Base-by-base conservation (phyloP, 768 basidiomycete species). In the Suillus sp. region DNA sequence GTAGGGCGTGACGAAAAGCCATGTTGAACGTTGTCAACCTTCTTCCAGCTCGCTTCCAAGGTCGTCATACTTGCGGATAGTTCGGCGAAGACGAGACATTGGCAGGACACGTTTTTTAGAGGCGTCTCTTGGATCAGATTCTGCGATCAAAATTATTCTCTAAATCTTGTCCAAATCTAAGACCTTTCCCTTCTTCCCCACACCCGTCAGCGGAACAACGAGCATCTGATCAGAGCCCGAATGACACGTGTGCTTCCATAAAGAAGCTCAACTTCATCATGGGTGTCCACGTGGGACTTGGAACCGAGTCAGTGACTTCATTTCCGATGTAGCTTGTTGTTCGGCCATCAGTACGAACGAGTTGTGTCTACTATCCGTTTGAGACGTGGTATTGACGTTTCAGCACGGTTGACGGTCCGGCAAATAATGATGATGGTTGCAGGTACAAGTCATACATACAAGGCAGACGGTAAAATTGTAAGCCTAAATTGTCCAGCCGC, bases 401-500 rank as follows among this genome's bases (percentile, higher is more conserved):
- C 51, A 34, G 18, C 11, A 54, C 65, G 53, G 65, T 53, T 22
- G 7, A 51, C 63, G 65, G 71, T 37, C 73, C 73, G 71, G 30
- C 3, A 32, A 22, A 57, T 35, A 63, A 61, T 57, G 56, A 62
- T 64, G 61, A 40, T 64, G 62, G 59, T n/a, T 60, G 40, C 61
- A 42, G n/a, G n/a, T n/a, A 55, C 27, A 64, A 27, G 61, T 64
- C 60, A 61, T 71, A 73, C 74, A 75, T 71, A 73, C 74, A 75
- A 74, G 68, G 73, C 68, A 73, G 65, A 66, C 50, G 64, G 67
- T 54, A 67, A 64, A 64, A 66, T 51, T 67, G 59, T 48, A 66
- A 67, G 74, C 65, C 73, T 71, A 74, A 66, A 18, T 20, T 67
- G 42, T 35, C 40, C 59, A 27, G 32, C 60, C 61, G 48, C 48